Base-by-base conservation (phyloP, 352 stramenopile genomes). In the Pythium pyrilobum region DNA sequence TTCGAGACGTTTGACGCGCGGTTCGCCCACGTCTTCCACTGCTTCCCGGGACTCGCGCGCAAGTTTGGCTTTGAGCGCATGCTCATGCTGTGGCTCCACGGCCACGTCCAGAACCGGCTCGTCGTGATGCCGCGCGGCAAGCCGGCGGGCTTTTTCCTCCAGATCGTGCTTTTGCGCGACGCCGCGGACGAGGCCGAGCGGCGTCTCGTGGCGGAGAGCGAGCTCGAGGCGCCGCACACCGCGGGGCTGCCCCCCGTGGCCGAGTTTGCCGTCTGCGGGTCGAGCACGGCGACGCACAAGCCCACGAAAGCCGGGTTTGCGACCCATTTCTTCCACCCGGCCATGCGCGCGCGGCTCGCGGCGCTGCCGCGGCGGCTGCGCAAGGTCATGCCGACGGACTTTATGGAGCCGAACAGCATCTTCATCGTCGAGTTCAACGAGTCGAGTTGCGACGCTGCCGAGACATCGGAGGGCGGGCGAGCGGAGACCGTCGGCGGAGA, bases 61-160 rank as follows among this genome's bases (percentile, higher is more conserved):
- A 51, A 39, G 31, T 60, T 63, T 21, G 12, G n/a, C 11, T 63
- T 66, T 42, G 43, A 69, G 21, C 51, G 52, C 23, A 39, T 67
- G 49, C 57, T 72, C 23, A 66, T 40, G 41, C 53, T 62, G 31
- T 84, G 67, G 52, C 44, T 86, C 21, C 62, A 68, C 24, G 62
- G 61, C 32, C 73, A 71, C 31, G 69, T 77, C 4, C 48, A 61
- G 10, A 64, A 70, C 34, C 60, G 72, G 28, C 49, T 89, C 11
- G 72, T 83, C 8, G 62, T 73, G 13, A 71, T 85, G 53, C 78
- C 76, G 16, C 53, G 75, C 2, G 78, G 78, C 0, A 82, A 75
- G 18, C 53, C 64, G 4, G 48, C 64, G 0, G 78, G 78, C 1
- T 67, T 72, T 36, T 89, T 85, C 63, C 33, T 89, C 27, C 78